phyloP scores from a whole-genome alignment of 2,329 filamentous ascomycete genomes.

The Talaromyces sp. region DNA sequence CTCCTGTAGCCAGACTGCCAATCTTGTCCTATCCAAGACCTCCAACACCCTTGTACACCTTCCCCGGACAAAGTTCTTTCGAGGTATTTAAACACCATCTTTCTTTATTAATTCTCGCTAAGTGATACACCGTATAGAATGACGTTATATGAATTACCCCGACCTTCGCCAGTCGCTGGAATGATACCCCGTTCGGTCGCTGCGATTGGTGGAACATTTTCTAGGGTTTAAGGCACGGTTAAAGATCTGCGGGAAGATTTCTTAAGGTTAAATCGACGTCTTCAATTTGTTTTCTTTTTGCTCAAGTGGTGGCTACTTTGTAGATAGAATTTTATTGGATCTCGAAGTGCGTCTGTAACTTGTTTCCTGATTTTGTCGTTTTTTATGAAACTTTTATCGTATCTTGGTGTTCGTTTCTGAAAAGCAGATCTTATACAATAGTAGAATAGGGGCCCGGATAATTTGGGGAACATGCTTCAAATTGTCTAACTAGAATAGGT shows the following conservation, averaged over 20 bases:
- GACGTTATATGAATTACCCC: neutral
- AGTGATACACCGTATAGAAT: neutral
- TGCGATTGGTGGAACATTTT: slow-evolving; percentile 18
- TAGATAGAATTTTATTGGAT: neutral
- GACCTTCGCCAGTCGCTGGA: neutral
- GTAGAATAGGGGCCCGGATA: neutral
- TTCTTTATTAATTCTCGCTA: neutral
- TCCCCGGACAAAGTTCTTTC: neutral
- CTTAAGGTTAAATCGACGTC: neutral
- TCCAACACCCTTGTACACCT: neutral
- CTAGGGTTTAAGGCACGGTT: neutral
- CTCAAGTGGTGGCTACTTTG: neutral
- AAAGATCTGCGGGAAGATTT: neutral
- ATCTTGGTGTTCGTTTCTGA: neutral
- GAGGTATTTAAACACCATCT: neutral
- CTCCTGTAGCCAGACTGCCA: neutral
- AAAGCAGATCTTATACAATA: neutral
- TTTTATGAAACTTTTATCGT: neutral
- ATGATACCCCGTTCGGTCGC: neutral
- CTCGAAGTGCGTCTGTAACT: neutral
- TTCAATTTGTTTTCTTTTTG: neutral
- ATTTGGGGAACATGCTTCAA: neutral
- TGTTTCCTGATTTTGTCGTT: neutral
- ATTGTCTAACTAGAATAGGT: neutral
- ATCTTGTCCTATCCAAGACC: neutral